phyloP scores from a whole-genome alignment of 108 stramenopile species.

The Thalassiosira profunda region DNA sequence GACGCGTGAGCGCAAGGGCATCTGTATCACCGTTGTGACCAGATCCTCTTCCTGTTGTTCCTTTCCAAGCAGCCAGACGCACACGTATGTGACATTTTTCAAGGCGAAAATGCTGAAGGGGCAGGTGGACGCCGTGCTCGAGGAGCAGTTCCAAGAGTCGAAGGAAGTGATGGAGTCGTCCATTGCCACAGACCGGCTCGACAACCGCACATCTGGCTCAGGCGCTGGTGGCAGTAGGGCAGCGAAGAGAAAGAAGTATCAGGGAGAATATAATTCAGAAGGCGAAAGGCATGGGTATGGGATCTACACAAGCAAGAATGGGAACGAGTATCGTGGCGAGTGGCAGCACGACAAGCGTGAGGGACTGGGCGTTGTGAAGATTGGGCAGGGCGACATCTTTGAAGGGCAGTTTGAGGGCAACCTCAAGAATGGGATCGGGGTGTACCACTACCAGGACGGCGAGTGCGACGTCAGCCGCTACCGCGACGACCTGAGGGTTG shows the following conservation, averaged over 20 bases:
- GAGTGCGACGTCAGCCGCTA: slow-evolving; percentile 41
- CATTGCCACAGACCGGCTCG: neutral
- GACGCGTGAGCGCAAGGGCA: slow-evolving; percentile 40
- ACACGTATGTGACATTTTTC: slow-evolving; percentile 37
- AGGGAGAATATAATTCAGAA: slow-evolving; percentile 34
- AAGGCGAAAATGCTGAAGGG: slow-evolving; percentile 24
- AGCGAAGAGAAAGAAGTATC: slow-evolving; percentile 27
- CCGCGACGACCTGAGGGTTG: slow-evolving; percentile 21
- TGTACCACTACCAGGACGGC: slow-evolving; percentile 42
- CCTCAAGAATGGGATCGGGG: slow-evolving; percentile 45
- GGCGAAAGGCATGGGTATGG: slow-evolving; percentile 46
- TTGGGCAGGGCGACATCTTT: slow-evolving; percentile 45
- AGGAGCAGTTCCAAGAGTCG: slow-evolving; percentile 28
- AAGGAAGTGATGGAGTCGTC: slow-evolving; percentile 2
- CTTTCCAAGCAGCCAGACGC: slow-evolving; percentile 30
- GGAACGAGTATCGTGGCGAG: slow-evolving; percentile 41
- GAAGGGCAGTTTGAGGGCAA: slow-evolving; percentile 45
- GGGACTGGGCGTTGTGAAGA: slow-evolving; percentile 43
- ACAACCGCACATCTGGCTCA: neutral
- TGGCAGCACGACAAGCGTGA: slow-evolving; percentile 40
- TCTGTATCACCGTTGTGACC: slow-evolving; percentile 35
- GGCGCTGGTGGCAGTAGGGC: slow-evolving; percentile 1
- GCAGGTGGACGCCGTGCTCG: slow-evolving; percentile 32
- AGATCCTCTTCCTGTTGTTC: slow-evolving; percentile 25
- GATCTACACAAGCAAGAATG: slow-evolving; percentile 41